Evolutionary conservation across 768 basidiomycete genomes (phyloP), one percentile per base, ranked within the genome.

Genomic region (Lactifluus rugatus): DNA sequence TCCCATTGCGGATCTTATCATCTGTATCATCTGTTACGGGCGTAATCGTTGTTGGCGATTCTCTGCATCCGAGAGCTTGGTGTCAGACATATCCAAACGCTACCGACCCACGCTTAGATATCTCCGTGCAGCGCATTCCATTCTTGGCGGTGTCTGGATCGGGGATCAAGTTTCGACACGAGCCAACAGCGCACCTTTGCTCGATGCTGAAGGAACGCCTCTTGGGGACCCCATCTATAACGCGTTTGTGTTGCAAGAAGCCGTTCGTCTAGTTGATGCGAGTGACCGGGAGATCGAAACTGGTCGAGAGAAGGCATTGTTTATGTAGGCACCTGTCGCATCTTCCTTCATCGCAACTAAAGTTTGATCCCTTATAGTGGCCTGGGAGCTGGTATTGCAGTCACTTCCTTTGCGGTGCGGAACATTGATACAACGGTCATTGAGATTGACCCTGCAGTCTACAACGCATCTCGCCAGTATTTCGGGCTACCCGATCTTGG

Each of bases 401-500:
- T 90, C 0, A 80, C 82, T 44, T 78, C 90, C 0, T 83, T 98
- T 63, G 74, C 80, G 48, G 75, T 78, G 25, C 87, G 90, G 60
- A 78, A 78, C 19, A 72, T 94, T 26, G 74, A 78, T 6, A 85
- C 87, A 5, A 90, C 92, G 1, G 80, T 95, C 48, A 80, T 94
- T n/a, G 95, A 98, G 70, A 89, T 95, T 59, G 95, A 97, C 68
- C 89, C 90, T 36, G 85, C 81, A 1, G 93, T 98, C 21, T 93
- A 94, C 68, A 73, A 81, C 14, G 91, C 87, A 26, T 92, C 94
- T 16, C 78, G 81, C 26, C 74, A 70, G 32, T 94, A 80, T 71
- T 96, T 98, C 62, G 87, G 82, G 7, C 75, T 97, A n/a, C 78
- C 82, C 13, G 76, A 84, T 58, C 83, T 84, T 6, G 76, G 77